Evolutionary conservation across 148 eudicot species (phyloP), one percentile per base, ranked within the genome.

Genomic region (Fallopia convolvulus): DNA sequence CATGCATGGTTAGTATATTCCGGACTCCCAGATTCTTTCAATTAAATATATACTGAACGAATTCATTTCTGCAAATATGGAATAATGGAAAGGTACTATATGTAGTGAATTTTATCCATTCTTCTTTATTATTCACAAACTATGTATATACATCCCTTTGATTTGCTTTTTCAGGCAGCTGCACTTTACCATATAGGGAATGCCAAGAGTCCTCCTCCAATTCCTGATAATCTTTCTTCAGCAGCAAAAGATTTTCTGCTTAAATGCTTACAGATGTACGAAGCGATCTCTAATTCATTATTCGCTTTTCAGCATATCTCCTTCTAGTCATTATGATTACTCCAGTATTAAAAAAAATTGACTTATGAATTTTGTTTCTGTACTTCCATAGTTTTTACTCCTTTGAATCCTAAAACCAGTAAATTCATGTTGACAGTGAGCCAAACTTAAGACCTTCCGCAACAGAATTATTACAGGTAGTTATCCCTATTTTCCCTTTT

Each of bases 191-290:
- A 90, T 83, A 89, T 92, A 70, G 97, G 97, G 77, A 90, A 90
- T 49, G 90, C 94, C 3, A 90, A 92, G 83, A 87, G 91, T 82
- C 93, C 87, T 84, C 97, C 97, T 72, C 93, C 97, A 14, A 92
- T 92, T 33, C 97, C 94, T 26, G 97, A 90, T 26, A 90, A 92
- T 80, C 91, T 92, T 48, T 90, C 97, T 70, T 80, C 81, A 30
- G 93, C 89, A 21, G 97, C 93, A 72, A 90, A 89, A 76, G 94
- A 92, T 77, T 92, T 92, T 84, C 77, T 92, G 79, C 76, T 81
- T 75, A 90, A 90, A 61, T 92, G 94, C 83, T 82, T 92, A 80
- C 94, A 92, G 65, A 92, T 86, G 97, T 92, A 88, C 73, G 83
- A 26, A 42, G 33, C 23, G 33, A 61, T 61, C 15, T 30, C 70